A percentile compares a stretch with the other conserved stretches of the same genome.
Evolutionary conservation across 2,329 filamentous ascomycete species (phyloP).

Genomic region (Fusarium sp.): DNA sequence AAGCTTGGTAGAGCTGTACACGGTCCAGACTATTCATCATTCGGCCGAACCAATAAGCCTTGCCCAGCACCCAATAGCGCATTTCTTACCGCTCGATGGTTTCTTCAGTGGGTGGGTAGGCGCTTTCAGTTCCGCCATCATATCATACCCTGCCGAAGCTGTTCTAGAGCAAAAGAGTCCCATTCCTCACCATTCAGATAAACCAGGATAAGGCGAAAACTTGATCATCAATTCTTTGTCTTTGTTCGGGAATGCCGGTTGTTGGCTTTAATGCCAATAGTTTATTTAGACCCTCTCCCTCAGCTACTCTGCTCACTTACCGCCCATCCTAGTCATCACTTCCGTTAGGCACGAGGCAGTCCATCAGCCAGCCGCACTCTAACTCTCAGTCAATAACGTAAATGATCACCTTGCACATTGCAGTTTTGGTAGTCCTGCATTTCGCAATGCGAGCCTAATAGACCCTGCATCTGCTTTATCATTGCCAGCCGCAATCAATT

Average conservation of each 20-base stretch:
- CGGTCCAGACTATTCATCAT: not conserved
- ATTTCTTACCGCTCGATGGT: not conserved
- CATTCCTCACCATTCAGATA: not conserved
- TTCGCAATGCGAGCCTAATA: not conserved
- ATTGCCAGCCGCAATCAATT: not conserved
- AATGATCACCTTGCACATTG: not conserved
- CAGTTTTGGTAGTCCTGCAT: not conserved
- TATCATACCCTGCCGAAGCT: not conserved
- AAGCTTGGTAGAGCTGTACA: not conserved
- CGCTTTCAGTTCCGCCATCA: not conserved
- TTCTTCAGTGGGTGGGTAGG: not conserved
- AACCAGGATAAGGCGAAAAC: not conserved
- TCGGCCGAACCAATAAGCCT: not conserved
- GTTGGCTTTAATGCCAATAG: not conserved
- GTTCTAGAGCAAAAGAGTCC: not conserved
- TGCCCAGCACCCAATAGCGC: not conserved
- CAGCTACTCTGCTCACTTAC: not conserved
- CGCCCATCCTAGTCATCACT: not conserved
- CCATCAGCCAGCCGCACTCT: not conserved
- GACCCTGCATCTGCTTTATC: not conserved
- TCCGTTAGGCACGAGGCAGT: not conserved
- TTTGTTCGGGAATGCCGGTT: not conserved
- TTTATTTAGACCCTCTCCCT: not conserved
- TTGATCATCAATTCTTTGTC: not conserved
- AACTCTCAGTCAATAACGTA: not conserved